phyloP scores from a whole-genome alignment of 768 basidiomycete species.

The Suillus hirtellus region DNA sequence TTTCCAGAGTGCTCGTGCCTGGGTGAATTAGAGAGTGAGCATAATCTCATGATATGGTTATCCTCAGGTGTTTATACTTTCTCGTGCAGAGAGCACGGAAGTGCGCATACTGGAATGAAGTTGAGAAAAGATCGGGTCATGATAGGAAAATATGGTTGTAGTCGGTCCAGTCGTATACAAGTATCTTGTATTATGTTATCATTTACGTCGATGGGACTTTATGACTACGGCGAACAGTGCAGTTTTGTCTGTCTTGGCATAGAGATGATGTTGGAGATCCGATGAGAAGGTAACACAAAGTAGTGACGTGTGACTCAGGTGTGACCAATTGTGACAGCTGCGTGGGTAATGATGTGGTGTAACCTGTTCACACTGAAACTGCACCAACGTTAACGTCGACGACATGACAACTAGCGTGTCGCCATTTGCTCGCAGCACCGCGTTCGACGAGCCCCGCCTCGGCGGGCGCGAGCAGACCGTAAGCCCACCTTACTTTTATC shows the following conservation, averaged over 20 bases:
- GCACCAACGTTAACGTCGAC: conserved; percentile 16
- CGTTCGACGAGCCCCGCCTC: conserved; percentile 54
- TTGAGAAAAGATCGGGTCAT: not conserved
- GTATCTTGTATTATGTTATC: not conserved
- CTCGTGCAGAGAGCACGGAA: not conserved
- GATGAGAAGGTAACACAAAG: too few species aligned
- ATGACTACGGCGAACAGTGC: not conserved
- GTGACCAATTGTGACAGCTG: conserved; percentile 1
- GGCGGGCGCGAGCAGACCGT: conserved; percentile 60
- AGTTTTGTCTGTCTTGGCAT: not conserved
- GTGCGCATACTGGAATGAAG: not conserved
- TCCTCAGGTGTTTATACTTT: not conserved
- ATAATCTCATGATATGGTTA: not conserved
- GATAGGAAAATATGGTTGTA: not conserved
- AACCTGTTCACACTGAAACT: not conserved
- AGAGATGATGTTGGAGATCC: not conserved
- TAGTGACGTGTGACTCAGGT: not conserved
- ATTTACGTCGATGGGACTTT: not conserved
- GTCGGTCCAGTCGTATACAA: not conserved
- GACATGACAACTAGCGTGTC: conserved; percentile 39
- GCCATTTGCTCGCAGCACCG: conserved; percentile 61
- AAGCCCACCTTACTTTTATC: conserved; percentile 20
- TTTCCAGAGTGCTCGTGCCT: conserved; percentile 87
- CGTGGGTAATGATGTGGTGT: not conserved
- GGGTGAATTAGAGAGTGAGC: conserved; percentile 41